Evolutionary conservation across 2,329 filamentous ascomycete species (phyloP), one percentile per base, ranked within the genome.

Genomic region (Penicillium olsonii): DNA sequence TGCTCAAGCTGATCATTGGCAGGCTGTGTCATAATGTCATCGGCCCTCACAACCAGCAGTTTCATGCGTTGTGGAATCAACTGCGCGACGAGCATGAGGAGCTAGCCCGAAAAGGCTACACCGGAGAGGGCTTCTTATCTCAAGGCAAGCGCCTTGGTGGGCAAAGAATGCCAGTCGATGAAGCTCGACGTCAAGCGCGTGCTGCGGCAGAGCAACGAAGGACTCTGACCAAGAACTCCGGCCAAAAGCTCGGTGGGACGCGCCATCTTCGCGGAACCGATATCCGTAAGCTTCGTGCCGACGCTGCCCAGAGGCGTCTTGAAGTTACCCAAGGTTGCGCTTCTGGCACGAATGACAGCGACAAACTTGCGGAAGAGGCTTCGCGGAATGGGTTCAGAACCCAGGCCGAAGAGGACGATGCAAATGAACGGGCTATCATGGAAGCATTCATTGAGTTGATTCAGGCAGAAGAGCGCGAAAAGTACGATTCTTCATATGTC

Each of bases 11-110:
- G 14, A 66, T 24, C 34, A 51, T 34, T 2, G 22, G 6, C 41
- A 79, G 76, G 60, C 82, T 97, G 2, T 86, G 84, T n/a, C 92
- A 97, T 65, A 96, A 88, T 57, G 82, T 90, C 10, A 84, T 87
- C 68, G 90, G 90, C 0, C 88, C 89, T 2, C 92, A 97, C 68
- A 84, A 96, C 65, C 80, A 78, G 39, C 81, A 87, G 29, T 97
- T 97, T 65, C 84, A 96, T 59, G 85, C 85, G 0, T 76, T 96
- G 5, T 96, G 92, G 90, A 87, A 96, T 60, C 87, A 95, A 65
- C 81, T 96, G 4, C 84, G 92, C 17, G 88, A 92, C 50, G 92
- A 96, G 71, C 86, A 92, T 61, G 83, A 91, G 61, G 83, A 84
- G 2, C 79, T 96, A 6, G 65, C 85, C 10, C 75, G 84, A 50